Evolutionary conservation across 2,329 filamentous ascomycete species (phyloP).

Genomic region (Colletotrichum sp.): DNA sequence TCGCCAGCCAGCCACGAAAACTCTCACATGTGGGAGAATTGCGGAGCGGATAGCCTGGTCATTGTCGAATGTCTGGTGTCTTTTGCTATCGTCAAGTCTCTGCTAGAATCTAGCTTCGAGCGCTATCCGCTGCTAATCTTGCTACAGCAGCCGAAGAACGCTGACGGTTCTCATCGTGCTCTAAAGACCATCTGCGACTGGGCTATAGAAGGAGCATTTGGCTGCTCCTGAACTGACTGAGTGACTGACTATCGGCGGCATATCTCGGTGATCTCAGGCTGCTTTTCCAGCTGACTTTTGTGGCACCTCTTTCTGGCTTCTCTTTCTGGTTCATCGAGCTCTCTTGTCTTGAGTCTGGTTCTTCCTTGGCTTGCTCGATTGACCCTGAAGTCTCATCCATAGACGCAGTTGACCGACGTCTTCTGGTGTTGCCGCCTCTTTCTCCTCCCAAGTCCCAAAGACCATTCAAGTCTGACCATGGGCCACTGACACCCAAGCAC

Average conservation of each 20-base stretch:
- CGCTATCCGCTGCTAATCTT: conserved; percentile 64
- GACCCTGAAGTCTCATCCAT: conserved; percentile 12
- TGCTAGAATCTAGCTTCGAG: conserved; percentile 70
- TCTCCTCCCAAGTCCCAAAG: conserved; percentile 11
- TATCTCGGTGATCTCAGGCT: conserved; percentile 21
- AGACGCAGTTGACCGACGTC: background rate
- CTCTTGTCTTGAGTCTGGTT: background rate
- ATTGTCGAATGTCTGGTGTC: conserved; percentile 52
- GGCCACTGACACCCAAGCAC: background rate
- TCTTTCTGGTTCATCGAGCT: conserved; percentile 4
- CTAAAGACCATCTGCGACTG: conserved; percentile 51
- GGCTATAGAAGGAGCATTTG: conserved; percentile 47
- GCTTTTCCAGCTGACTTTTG: conserved; percentile 20
- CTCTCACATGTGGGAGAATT: conserved; percentile 37
- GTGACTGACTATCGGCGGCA: conserved; percentile 23
- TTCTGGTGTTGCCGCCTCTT: conserved; percentile 7
- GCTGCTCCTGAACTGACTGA: conserved; percentile 19
- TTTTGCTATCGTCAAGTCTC: conserved; percentile 76
- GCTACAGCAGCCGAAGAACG: conserved; percentile 56
- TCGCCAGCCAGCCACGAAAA: conserved; percentile 30
- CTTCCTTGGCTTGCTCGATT: conserved; percentile 16
- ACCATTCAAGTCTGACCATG: conserved; percentile 5
- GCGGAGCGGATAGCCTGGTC: conserved; percentile 47
- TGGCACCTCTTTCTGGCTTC: conserved; percentile 20
- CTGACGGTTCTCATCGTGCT: conserved; percentile 39